Base-by-base conservation (phyloP, 176 grass and related monocot genomes). In the Lolium multiflorum region DNA sequence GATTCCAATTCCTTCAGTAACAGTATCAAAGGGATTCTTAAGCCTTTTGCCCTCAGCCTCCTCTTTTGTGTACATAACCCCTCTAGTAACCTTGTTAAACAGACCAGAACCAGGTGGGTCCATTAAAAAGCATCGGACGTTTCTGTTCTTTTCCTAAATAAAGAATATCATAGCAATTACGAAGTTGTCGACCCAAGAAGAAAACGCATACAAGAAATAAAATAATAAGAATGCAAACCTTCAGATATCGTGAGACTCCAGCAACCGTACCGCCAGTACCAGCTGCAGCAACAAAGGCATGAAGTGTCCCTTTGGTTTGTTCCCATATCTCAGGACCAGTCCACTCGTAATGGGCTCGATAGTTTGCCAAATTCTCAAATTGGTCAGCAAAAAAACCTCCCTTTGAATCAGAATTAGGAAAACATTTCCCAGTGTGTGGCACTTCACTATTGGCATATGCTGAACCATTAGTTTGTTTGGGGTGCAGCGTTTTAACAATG, bases 1-100 rank as follows among this genome's bases (percentile, higher is more conserved):
- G 77, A 98, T 98, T 84, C 97, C 94, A 16, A 98, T 96, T 75
- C 97, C 97, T 98, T 98, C 94, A 22, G 97, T 98, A 65, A 98
- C 83, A 71, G 97, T 98, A 63, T 96, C 97, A 54, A 98, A 98
- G 81, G 97, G 97, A 83, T 96, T 92, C 89, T 94, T 98, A 47
- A 96, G 90, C 82, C 97, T 92, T 74, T 93, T 93, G 0, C 97
- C 94, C 85, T 98, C 97, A 49, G 97, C 92, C 83, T 98, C 97
- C 84, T 98, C 97, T 86, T 94, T 98, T 26, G 97, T 91, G 83
- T 98, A 94, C 97, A 96, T 96, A 51, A 96, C 92, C 75, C 94
- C 94, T 92, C 97, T 94, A 46, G 88, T 96, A 51, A 98, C 92
- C 72, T 98, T 98, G 81, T 98, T 98, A 80, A 96, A 98, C 39